Base-by-base conservation (phyloP, 1,284 basidiomycete genomes). In the Neonothopanus nambi region DNA sequence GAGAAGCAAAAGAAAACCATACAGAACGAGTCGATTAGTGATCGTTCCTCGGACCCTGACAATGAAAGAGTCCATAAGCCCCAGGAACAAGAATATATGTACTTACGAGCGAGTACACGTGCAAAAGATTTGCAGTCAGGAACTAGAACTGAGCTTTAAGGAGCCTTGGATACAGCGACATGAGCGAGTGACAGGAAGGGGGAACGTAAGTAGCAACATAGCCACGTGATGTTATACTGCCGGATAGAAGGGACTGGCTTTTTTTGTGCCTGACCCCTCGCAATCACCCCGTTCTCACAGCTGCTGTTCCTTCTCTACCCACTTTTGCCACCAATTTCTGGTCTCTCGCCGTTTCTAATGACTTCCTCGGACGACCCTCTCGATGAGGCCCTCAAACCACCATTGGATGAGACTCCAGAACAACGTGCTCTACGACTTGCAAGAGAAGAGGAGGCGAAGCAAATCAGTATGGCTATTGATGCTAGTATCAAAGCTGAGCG, bases 401-500 rank as follows among this genome's bases (percentile, higher is more conserved):
- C 87, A 6, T 65, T 75, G 17, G 72, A 82, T 71, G 87, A 89
- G 68, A 76, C 84, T 0, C 72, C 76, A 15, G 76, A 80, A 45
- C 72, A 85, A 65, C 77, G 80, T 39, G 67, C 70, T 11, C 63
- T 74, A 47, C 72, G 86, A 2, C 66, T 84, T 8, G 75, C 73
- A 8, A 66, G 75, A 44, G 87, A 89, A 67, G 82, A 79, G 40
- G 79, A 87, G 60, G 86, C 86, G 0, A 73, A 71, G 57, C 70
- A 79, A 58, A 72, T 87, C 51, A 86, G 82, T 67, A 74, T 71
- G 51, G 80, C 77, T 52, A 89, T 89, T 67, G 87, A 89, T 73
- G 84, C 85, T 48, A 74, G 72, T 49, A 77, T 87, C 68, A 81
- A 78, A 62, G 76, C 76, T n/a, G 87, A 89, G 68, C 73, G 78